Evolutionary conservation across 2,329 filamentous ascomycete species (phyloP), one percentile per base, ranked within the genome.

Genomic region (Sarocladium strictum): DNA sequence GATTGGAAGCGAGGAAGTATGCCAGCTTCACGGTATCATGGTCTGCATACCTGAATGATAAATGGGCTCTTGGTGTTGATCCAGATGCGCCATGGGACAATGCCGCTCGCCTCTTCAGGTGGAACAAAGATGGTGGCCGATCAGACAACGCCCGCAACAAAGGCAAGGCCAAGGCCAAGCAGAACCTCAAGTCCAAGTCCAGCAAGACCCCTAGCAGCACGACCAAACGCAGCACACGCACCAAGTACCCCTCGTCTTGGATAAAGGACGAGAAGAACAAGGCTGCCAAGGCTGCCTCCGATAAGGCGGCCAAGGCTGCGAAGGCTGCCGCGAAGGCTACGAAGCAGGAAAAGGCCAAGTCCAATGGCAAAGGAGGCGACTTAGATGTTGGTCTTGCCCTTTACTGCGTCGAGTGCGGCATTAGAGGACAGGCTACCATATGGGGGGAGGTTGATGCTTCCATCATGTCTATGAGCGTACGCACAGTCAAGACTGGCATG

Each of bases 401-500:
- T n/a, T 47, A 27, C 21, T 47, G 41, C 19, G 41, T 47, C 41
- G 41, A 47, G 5, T 47, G 41, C 19, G 41, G 41, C 41, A 12
- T 47, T 19, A 9, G 41, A 12, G 41, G 41, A 24, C 5, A 24
- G 19, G 41, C 24, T 9, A 47, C 41, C 19, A 19, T 47, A 4
- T 47, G 24, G 19, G 41, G 41, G 9, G 47, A 52, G 27, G 33
- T 52, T 12, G 47, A 52, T 9, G 27, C 27, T 17, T 24, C 21
- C 47, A n/a, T 52, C 27, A 6, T 32, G 5, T 6, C 10, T 14
- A 6, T 33, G 6, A 19, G 45, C n/a, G 32, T 47, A 4, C 21
- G 38, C n/a, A 55, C 21, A 4, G 41, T 38, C 24, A 43, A 52
- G 35, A 32, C 33, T 11, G 53, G 53, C 23, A 19, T 55, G 27